Evolutionary conservation across 2,329 filamentous ascomycete species (phyloP).

Genomic region (Pezicula radicicola): DNA sequence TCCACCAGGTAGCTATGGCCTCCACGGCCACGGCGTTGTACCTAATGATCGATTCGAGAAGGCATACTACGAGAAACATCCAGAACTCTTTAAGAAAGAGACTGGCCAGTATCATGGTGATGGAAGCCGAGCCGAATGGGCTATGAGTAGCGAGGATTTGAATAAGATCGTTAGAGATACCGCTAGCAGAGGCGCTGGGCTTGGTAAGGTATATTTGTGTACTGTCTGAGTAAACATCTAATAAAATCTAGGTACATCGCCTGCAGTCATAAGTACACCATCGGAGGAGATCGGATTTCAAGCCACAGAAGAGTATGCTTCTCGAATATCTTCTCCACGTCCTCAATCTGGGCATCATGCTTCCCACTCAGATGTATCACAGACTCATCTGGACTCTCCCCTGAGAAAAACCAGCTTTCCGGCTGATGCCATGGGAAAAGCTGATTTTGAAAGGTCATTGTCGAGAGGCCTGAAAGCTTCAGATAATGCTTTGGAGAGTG

Average conservation of each 20-base stretch:
- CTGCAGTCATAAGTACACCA: constrained; percentile 68
- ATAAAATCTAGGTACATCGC: constrained; percentile 55
- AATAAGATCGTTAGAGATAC: constrained; percentile 85
- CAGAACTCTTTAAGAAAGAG: constrained; percentile 75
- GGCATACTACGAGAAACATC: constrained; percentile 91
- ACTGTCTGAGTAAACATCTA: constrained; percentile 21
- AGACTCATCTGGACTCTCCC: constrained; percentile 34
- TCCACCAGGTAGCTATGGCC: constrained; percentile 87
- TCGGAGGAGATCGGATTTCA: constrained; percentile 89
- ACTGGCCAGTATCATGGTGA: constrained; percentile 54
- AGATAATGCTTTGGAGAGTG: constrained; percentile 39
- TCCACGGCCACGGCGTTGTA: constrained; percentile 80
- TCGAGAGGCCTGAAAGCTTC: constrained; percentile 30
- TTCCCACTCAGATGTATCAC: constrained; percentile 40
- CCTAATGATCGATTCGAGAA: constrained; percentile 81
- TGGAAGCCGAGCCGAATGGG: constrained; percentile 62
- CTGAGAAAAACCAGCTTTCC: constrained; percentile 44
- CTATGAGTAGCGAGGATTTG: constrained; percentile 83
- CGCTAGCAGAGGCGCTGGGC: constrained; percentile 46
- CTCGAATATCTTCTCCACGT: constrained; percentile 69
- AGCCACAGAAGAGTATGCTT: constrained; percentile 79
- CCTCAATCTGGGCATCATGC: constrained; percentile 42
- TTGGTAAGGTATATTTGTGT: constrained; percentile 40
- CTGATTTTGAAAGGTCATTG: constrained; percentile 32
- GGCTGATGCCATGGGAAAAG: constrained; percentile 18